These are phyloP conservation scores for Coniochaeta hoffmannii DNA, from an alignment of 2,329 filamentous ascomycete genomes.

Conservation along the genomic window DNA sequence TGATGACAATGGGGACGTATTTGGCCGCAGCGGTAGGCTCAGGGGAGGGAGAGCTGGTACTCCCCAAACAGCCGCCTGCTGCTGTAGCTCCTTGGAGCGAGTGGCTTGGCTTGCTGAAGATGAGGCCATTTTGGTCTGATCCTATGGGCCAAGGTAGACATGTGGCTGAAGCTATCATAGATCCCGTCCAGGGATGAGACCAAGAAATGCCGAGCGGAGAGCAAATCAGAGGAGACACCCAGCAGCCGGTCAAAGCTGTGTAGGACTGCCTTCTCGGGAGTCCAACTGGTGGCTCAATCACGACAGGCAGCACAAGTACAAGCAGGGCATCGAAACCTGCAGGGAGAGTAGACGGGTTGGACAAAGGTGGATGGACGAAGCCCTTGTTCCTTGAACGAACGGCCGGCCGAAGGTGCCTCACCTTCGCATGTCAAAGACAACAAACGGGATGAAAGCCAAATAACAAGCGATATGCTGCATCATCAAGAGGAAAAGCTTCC, in stretches of 20 bases:
- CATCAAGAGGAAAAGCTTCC: background rate
- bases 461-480: background rate
- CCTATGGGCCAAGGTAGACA: background rate
- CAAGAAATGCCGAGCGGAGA: background rate
- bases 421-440: background rate
- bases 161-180: background rate
- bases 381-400: background rate
- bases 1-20: constrained; percentile 20
- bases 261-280: background rate
- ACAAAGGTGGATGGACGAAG: background rate
- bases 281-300: background rate
- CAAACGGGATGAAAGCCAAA: background rate
- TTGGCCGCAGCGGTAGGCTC: constrained; percentile 31
- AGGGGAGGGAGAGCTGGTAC: constrained; percentile 31
- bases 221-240: background rate
- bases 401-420: background rate
- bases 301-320: background rate
- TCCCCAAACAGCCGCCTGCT: constrained; percentile 43
- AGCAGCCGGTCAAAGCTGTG: background rate
- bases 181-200: background rate
- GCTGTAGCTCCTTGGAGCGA: constrained; percentile 39
- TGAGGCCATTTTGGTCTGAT: constrained; percentile 8
- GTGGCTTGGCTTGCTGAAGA: constrained; percentile 22
- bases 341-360: background rate
- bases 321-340: background rate